Evolutionary conservation across 2,329 filamentous ascomycete genomes (phyloP).

Genomic region (Penicillium sp.): DNA sequence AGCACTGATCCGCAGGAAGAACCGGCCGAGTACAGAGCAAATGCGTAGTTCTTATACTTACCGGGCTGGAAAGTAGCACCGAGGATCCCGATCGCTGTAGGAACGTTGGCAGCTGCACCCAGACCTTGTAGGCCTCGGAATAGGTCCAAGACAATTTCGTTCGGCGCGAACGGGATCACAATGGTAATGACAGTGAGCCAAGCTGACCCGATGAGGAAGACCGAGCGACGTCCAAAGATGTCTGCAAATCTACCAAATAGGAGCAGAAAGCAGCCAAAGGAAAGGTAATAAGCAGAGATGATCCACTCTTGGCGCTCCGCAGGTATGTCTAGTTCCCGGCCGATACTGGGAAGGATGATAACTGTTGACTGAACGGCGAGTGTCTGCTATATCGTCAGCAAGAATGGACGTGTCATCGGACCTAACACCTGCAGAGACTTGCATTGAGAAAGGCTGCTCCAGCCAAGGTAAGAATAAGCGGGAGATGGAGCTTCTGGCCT

Average conservation of each 20-base stretch:
- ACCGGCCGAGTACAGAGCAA: background rate
- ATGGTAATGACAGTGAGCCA: background rate
- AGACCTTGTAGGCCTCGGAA: background rate
- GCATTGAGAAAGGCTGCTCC: too few relatives aligned
- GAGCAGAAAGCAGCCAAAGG: background rate
- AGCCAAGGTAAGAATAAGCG: too few relatives aligned
- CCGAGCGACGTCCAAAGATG: background rate
- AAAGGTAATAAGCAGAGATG: background rate
- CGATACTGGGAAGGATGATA: background rate
- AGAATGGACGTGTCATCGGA: too few relatives aligned
- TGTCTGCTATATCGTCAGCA: background rate
- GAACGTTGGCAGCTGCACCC: background rate
- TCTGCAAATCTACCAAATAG: background rate
- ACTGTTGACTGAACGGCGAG: background rate
- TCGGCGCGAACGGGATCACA: background rate
- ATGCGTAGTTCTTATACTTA: background rate
- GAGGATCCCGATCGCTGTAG: background rate
- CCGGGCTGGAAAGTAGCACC: background rate
- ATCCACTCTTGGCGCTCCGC: background rate
- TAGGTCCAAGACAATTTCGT: background rate
- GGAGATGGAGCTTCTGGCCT: too few relatives aligned
- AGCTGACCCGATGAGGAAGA: background rate
- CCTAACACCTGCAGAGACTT: too few relatives aligned
- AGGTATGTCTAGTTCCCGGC: background rate
- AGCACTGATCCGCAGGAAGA: background rate